Evolutionary conservation across 495 filamentous ascomycete genomes (phyloP), one percentile per base, ranked within the genome.

Genomic region (Parmelia sp.): DNA sequence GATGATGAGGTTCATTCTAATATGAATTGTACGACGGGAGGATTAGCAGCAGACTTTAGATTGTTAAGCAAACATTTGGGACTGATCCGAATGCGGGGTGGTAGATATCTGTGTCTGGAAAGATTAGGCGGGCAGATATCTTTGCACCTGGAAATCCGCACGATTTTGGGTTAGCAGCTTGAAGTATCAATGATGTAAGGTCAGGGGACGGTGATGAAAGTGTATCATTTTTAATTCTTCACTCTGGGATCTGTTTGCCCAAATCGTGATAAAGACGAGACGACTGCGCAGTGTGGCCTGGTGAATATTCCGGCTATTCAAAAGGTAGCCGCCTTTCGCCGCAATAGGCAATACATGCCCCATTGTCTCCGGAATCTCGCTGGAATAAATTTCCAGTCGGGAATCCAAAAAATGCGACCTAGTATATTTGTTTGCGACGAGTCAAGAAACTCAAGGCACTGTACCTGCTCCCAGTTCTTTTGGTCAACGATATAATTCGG

Each of bases 321-420:
- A 17, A 12, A 21, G 11, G 61, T 36, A 25, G 45, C 44, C 53
- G 33, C 29, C 49, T 72, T 73, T 66, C 83, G 84, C 69, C 79
- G 79, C 64, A 96, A 75, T 58, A 97, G 78, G 72, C 92, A 97
- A 75, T 96, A 91, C 45, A 83, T 75, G 58, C 90, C 91, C 89
- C 90, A 97, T 72, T 83, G 83, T 65, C 92, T 83, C 62, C 77
- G 84, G 59, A 83, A 87, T 61, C 78, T 78, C 62, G 85, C 78
- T 14, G 91, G 92, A 51, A 96, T 78, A 25, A 91, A 69, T 14
- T 82, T 76, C 69, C 80, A 78, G 66, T 95, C 83, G 1, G 94
- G 95, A 39, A 95, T 73, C 92, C 92, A 97, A 64, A 96, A 74
- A 39, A 90, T 80, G 59, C 94, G 82, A n/a, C 88, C 88, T 4